phyloP scores from a whole-genome alignment of 805 yeast species.

The Metschnikowia peoriensis region DNA sequence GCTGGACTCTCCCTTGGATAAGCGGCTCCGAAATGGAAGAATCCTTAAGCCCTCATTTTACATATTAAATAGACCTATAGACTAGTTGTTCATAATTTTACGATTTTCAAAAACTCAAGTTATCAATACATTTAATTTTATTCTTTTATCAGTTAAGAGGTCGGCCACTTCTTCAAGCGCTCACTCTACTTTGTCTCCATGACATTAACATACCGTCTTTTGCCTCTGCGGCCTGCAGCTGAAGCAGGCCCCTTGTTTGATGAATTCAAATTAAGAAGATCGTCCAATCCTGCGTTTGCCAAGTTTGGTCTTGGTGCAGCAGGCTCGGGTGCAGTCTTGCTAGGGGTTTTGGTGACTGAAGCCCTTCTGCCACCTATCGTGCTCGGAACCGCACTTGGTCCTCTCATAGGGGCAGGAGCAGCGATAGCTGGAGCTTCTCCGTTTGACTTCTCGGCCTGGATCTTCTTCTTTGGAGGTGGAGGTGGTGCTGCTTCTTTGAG shows the following conservation, averaged over 20 bases:
- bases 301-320: conserved; percentile 19
- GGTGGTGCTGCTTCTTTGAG: conserved; percentile 54
- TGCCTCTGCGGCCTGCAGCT: conserved; percentile 16
- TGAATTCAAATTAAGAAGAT: conserved; percentile 29
- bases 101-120: no score
- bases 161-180: not conserved
- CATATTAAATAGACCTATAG: conserved; percentile 17
- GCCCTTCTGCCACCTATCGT: conserved; percentile 44
- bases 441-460: conserved; percentile 13
- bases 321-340: conserved; percentile 26
- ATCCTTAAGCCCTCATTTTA: conserved; percentile 45
- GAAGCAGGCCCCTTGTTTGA: conserved; percentile 7
- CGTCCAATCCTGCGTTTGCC: conserved; percentile 43
- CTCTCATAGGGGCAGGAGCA: conserved; percentile 14
- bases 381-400: conserved; percentile 4
- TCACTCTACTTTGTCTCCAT: conserved; percentile 12
- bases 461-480: conserved; percentile 56
- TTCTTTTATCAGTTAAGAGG: not conserved
- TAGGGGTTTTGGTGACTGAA: conserved; percentile 54
- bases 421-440: conserved; percentile 12
- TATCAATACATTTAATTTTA: not conserved
- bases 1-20: conserved; percentile 46
- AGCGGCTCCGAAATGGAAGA: conserved; percentile 38
- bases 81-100: not conserved
- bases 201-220: conserved; percentile 20